Conservation (phyloP, 2,329 filamentous ascomycete genomes). For the Colletotrichum spaethianum region DNA sequence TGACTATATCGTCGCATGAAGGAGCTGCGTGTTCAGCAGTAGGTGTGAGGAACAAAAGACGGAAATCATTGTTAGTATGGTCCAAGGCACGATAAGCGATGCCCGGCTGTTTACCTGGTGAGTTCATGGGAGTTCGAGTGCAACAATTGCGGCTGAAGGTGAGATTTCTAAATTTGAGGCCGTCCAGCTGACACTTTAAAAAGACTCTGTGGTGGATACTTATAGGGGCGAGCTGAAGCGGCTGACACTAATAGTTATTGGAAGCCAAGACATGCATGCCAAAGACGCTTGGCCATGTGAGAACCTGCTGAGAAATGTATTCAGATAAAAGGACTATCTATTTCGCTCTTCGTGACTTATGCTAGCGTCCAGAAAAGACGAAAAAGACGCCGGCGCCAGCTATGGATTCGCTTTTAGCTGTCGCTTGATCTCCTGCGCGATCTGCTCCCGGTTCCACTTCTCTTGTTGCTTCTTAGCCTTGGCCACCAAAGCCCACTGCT, state of each 20-base stretch:
- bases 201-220: neutral
- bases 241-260: neutral
- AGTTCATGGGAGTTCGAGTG: neutral
- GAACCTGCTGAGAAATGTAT: neutral
- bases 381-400: neutral
- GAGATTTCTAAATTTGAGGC: neutral
- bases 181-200: neutral
- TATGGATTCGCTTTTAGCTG: conserved; percentile 43
- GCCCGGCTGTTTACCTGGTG: neutral
- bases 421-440: conserved; percentile 42
- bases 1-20: neutral
- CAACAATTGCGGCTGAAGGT: neutral
- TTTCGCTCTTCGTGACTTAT: no score
- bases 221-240: neutral
- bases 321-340: no score
- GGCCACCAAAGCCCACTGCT: conserved; percentile 48
- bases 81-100: conserved; percentile 3
- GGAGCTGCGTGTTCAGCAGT: neutral
- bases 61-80: neutral
- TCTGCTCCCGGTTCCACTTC: conserved; percentile 42
- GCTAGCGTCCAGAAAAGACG: neutral
- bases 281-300: neutral
- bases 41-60: conserved; percentile 17
- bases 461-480: conserved; percentile 49
- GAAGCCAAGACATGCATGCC: neutral